A percentile compares a stretch with the other conserved stretches of the same genome.
Conservation (phyloP, 2,329 filamentous ascomycete genomes). For the Penicillium sp. region DNA sequence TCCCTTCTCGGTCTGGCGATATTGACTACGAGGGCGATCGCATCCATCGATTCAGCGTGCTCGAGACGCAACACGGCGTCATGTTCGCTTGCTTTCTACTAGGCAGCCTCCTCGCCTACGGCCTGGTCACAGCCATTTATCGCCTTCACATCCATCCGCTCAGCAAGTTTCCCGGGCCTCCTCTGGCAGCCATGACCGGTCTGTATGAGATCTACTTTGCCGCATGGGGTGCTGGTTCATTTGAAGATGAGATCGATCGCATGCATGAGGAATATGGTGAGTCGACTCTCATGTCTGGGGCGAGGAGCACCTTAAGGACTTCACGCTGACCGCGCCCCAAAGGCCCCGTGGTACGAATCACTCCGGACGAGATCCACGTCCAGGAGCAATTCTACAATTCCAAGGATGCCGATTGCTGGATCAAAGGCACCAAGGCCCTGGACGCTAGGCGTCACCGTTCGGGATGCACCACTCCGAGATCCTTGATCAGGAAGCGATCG, state of each 20-base stretch:
- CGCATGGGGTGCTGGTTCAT: slow-evolving; percentile 12
- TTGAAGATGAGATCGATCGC: slow-evolving; percentile 19
- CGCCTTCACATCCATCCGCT: slow-evolving; percentile 24
- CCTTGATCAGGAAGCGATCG: slow-evolving; percentile 15
- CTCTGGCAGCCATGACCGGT: slow-evolving; percentile 20
- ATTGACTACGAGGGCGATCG: neutral
- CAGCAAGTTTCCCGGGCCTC: slow-evolving; percentile 21
- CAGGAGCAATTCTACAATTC: slow-evolving; percentile 14
- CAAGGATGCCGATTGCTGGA: slow-evolving; percentile 15
- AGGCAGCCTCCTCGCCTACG: slow-evolving; percentile 22
- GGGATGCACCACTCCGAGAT: neutral
- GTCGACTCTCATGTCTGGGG: neutral
- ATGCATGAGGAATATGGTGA: slow-evolving; percentile 23
- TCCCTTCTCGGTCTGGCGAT: neutral
- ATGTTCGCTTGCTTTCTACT: slow-evolving; percentile 22
- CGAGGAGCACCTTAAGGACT: too few relatives aligned
- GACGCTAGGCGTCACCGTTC: slow-evolving; percentile 7
- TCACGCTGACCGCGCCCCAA: neutral
- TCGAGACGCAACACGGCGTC: slow-evolving; percentile 1
- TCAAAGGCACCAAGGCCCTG: slow-evolving; percentile 14
- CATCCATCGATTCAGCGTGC: neutral
- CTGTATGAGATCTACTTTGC: slow-evolving; percentile 24
- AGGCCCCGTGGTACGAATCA: slow-evolving; percentile 26
- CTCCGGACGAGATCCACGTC: slow-evolving; percentile 23
- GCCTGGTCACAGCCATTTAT: slow-evolving; percentile 19